A percentile compares a stretch with the other conserved stretches of the same genome.
These are phyloP conservation scores for Macrophomina tecta DNA, from an alignment of 2,329 filamentous ascomycete genomes.

Conservation along the genomic window DNA sequence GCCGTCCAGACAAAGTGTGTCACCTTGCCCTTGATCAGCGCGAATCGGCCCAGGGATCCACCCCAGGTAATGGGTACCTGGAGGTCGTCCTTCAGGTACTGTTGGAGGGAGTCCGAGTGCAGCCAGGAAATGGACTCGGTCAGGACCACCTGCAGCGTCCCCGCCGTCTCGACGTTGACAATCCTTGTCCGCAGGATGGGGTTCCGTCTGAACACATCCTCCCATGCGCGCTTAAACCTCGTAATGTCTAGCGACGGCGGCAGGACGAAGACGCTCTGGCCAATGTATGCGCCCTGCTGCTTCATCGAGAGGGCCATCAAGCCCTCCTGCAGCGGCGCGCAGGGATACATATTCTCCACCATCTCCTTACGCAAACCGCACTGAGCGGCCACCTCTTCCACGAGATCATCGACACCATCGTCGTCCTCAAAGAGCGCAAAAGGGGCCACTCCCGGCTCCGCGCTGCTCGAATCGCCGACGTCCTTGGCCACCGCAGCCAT, in stretches of 20 bases:
- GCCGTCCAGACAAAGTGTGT: conserved; percentile 32
- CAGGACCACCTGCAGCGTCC: conserved; percentile 41
- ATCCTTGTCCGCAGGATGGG: conserved; percentile 56
- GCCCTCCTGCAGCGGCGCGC: conserved; percentile 61
- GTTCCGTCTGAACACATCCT: conserved; percentile 49
- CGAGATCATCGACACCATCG: conserved; percentile 34
- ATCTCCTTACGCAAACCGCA: conserved; percentile 25
- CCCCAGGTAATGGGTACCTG: conserved; percentile 48
- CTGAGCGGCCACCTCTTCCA: conserved; percentile 1
- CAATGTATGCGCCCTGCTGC: conserved; percentile 59
- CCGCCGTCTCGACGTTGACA: conserved; percentile 39
- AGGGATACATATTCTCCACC: conserved; percentile 61
- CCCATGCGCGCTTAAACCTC: conserved; percentile 55
- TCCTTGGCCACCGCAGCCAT: conserved; percentile 34
- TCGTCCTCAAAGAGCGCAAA: conserved; percentile 8
- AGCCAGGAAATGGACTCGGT: conserved; percentile 33
- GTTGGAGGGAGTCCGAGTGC: neutral
- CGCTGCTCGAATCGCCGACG: neutral
- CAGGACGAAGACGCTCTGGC: conserved; percentile 35
- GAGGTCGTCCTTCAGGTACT: conserved; percentile 42
- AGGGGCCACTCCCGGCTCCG: neutral
- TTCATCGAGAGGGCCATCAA: conserved; percentile 61
- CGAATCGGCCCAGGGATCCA: conserved; percentile 45
- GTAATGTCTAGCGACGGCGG: conserved; percentile 33
- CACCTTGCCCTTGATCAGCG: conserved; percentile 36